Evolutionary conservation across 2,329 filamentous ascomycete genomes (phyloP), one percentile per base, ranked within the genome.

Genomic region (Cytospora piceicola): DNA sequence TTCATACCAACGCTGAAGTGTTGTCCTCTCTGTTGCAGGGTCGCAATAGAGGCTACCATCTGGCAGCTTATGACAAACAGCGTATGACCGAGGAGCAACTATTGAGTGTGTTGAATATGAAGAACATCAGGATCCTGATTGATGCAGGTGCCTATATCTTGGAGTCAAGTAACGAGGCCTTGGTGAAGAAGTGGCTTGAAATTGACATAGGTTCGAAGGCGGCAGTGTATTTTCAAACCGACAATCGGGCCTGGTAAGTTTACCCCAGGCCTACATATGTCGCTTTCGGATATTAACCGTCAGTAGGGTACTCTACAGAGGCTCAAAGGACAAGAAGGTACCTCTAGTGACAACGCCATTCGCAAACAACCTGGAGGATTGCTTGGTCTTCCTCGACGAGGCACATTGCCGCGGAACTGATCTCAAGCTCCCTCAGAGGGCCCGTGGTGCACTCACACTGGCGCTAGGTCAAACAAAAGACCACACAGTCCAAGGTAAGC

Each of bases 111-210:
- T 73, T 89, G 0, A 67, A 42, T 0, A 54, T 68, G 0, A 67
- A 64, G 0, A 56, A 69, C 0, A 86, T 88, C 15, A 77, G 79
- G 0, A 78, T 90, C 0, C 75, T 91, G 0, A 87, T 91, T 0
- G 88, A 90, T 71, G 84, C 86, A 0, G 88, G 88, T 0, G 88
- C 88, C 0, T 83, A 86, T 17, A 85, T 90, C 17, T 72, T 90
- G 0, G 88, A 90, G 70, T 84, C 86, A 77, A 78, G 82, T 66
- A 90, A 88, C 69, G 58, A 72, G 1, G 74, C 74, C 0, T 73
- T 89, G 0, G 85, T 79, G 0, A 75, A 75, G 14, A 73, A 75
- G 0, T 89, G 86, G 86, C 71, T 89, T 0, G 70, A 74, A 0
- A 71, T 80, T 0, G 82, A 87, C 53, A 15, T 42, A 0, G n/a